Evolutionary conservation across 2,329 filamentous ascomycete species (phyloP).

Genomic region (Zarea fungicola): DNA sequence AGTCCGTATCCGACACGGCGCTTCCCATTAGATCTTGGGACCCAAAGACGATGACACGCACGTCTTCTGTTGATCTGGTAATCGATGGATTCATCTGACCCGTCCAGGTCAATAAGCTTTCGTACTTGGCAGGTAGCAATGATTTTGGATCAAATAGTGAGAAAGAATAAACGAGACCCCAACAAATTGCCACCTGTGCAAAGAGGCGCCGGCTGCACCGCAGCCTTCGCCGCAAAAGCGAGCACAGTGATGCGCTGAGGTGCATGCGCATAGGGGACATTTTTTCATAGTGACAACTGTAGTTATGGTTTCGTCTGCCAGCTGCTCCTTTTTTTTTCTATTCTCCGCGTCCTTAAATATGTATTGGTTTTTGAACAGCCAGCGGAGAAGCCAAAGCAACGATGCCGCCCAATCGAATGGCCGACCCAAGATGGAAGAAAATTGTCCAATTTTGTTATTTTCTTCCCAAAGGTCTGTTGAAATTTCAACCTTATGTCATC

Average conservation of each 20-base stretch:
- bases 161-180: not conserved
- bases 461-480: no score
- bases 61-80: constrained; percentile 3
- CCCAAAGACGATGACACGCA: constrained; percentile 9
- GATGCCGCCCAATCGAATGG: no score
- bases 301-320: no score
- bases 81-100: not conserved
- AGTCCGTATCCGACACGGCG: not conserved
- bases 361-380: no score
- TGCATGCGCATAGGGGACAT: no score
- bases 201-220: not conserved
- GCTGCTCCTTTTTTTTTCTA: no score
- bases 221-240: not conserved
- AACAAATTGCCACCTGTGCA: not conserved
- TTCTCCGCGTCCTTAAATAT: no score
- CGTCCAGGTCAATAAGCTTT: not conserved
- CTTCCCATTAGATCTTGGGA: constrained; percentile 10
- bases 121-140: not conserved
- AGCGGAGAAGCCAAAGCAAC: no score
- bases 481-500: no score
- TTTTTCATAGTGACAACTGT: no score
- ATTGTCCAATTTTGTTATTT: no score
- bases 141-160: not conserved
- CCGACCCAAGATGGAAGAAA: no score
- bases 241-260: not conserved